A percentile compares a stretch with the other conserved stretches of the same genome.
phyloP scores from a whole-genome alignment of 2,329 filamentous ascomycete species.

The Ophioceras dolichostomum region DNA sequence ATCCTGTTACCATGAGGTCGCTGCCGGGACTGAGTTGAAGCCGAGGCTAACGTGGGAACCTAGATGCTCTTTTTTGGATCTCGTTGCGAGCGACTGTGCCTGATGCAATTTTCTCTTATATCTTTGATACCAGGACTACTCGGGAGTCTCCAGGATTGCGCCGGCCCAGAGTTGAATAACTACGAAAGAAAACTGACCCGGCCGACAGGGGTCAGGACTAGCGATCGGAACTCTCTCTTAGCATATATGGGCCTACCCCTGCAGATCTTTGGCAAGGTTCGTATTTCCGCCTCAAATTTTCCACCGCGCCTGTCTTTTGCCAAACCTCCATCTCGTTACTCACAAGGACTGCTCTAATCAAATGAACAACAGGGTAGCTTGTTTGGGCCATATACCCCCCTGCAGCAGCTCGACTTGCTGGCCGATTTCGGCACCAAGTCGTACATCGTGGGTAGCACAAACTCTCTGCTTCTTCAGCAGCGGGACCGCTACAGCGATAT shows the following conservation, averaged over 20 bases:
- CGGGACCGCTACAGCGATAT: conserved; percentile 94
- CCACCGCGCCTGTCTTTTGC: too few species aligned
- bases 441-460: conserved; percentile 94
- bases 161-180: conserved; percentile 80
- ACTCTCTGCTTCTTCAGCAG: conserved; percentile 85
- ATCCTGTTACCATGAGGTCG: too few species aligned
- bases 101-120: conserved; percentile 95
- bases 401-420: conserved; percentile 84
- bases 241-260: conserved; percentile 90
- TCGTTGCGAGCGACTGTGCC: conserved; percentile 90
- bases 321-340: too few species aligned
- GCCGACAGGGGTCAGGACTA: conserved; percentile 79
- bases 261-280: conserved; percentile 85
- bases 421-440: conserved; percentile 93
- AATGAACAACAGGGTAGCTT: conserved; percentile 75
- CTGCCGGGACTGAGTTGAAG: too few species aligned
- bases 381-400: conserved; percentile 90
- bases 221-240: conserved; percentile 79
- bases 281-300: too few species aligned
- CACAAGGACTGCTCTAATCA: too few species aligned
- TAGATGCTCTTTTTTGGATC: conserved; percentile 98
- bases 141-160: conserved; percentile 84
- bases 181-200: conserved; percentile 65
- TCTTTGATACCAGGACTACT: conserved; percentile 90
- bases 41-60: too few species aligned